Conservation (phyloP, 2,329 filamentous ascomycete genomes). For the Plectosphaerella plurivora region DNA sequence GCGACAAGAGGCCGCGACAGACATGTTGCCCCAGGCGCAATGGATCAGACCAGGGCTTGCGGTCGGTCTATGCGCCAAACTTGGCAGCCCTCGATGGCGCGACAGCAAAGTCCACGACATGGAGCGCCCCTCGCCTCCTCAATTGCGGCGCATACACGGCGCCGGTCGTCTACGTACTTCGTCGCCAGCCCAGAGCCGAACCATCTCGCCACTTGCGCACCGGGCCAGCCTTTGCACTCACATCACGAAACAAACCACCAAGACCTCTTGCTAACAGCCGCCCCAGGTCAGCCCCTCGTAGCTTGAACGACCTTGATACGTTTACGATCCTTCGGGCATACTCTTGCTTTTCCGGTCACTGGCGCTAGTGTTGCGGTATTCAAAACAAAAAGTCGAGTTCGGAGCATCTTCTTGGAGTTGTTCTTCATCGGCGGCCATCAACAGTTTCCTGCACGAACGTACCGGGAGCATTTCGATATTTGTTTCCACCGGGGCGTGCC, state of each 20-base stretch:
- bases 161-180: no score
- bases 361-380: constrained; percentile 11
- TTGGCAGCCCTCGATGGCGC: no score
- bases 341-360: constrained; percentile 4
- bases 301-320: not conserved
- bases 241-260: not conserved
- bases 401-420: constrained; percentile 12
- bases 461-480: constrained; percentile 9
- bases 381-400: constrained; percentile 13
- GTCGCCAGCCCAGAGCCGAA: no score
- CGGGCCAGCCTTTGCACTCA: no score
- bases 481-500: constrained; percentile 29
- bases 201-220: no score
- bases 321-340: constrained; percentile 1
- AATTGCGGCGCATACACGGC: no score
- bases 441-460: constrained; percentile 10
- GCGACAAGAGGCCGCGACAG: no score
- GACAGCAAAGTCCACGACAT: no score
- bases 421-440: constrained; percentile 11
- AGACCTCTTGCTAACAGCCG: not conserved
- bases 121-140: no score
- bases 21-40: no score
- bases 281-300: not conserved
- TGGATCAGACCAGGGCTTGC: no score
- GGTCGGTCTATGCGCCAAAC: no score